A percentile compares a stretch with the other conserved stretches of the same genome.
phyloP scores from a whole-genome alignment of 2,329 filamentous ascomycete species.

The Cryphonectria carpinicola region DNA sequence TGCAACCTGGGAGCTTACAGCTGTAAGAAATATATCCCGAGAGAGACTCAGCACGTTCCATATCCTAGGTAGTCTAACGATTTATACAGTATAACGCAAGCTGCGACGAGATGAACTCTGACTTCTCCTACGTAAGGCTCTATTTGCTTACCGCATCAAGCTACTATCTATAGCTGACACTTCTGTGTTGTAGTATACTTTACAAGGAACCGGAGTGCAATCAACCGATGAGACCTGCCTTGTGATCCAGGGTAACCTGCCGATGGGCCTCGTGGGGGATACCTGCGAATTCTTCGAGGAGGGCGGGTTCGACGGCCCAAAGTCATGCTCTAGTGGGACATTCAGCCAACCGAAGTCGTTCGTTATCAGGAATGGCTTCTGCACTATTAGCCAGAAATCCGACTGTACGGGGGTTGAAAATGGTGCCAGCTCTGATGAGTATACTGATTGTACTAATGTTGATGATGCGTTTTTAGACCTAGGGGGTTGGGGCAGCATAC shows the following conservation, averaged over 20 bases:
- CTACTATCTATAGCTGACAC: background rate
- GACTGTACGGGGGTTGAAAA: background rate
- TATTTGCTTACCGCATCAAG: background rate
- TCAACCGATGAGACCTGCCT: background rate
- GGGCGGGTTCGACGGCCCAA: slow-evolving; percentile 9
- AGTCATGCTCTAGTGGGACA: slow-evolving; percentile 10
- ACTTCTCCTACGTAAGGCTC: slow-evolving; percentile 1
- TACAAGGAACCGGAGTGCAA: background rate
- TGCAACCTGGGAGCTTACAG: slow-evolving; percentile 14
- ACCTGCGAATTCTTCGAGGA: slow-evolving; percentile 4
- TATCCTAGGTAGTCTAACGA: background rate
- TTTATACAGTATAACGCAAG: background rate
- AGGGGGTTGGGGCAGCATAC: slow-evolving; percentile 9
- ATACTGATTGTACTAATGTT: slow-evolving; percentile 7
- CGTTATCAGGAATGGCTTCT: slow-evolving; percentile 9
- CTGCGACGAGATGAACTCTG: background rate
- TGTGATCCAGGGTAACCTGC: background rate
- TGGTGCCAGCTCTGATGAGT: slow-evolving; percentile 5
- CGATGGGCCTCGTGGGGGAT: background rate
- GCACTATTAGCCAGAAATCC: background rate
- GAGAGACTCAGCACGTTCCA: background rate
- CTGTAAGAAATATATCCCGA: slow-evolving; percentile 3
- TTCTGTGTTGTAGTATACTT: background rate
- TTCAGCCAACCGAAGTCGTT: slow-evolving; percentile 12
- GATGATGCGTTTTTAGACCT: slow-evolving; percentile 16